Evolutionary conservation across 192 early-diverging fungal genomes (phyloP).

Genomic region (Mortierella claussenii): DNA sequence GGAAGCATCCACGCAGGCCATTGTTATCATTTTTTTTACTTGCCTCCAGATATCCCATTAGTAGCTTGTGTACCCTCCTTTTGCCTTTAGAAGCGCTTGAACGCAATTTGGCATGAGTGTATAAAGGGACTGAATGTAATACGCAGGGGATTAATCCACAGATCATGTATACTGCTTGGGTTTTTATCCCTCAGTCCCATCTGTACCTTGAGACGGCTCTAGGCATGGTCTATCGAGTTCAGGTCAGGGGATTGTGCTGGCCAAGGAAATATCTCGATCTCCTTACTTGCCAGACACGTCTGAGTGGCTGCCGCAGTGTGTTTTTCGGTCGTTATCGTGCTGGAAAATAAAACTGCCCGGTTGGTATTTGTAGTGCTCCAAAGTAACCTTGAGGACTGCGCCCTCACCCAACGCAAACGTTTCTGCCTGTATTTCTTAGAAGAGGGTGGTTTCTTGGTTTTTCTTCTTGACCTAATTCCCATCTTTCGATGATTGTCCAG

Average conservation of each 20-base stretch:
- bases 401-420: slow-evolving; percentile 12
- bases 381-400: slow-evolving; percentile 5
- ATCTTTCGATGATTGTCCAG: slow-evolving; percentile 4
- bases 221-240: not conserved
- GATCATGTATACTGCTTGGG: not conserved
- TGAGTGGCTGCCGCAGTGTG: not conserved
- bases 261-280: not conserved
- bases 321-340: too few species aligned
- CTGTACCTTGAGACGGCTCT: not conserved
- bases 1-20: too few species aligned
- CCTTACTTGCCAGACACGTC: not conserved
- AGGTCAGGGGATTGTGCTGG: not conserved
- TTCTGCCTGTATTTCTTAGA: not conserved
- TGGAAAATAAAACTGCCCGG: slow-evolving; percentile 17
- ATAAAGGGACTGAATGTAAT: not conserved
- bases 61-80: not conserved
- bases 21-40: too few species aligned
- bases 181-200: not conserved
- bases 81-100: not conserved
- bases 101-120: not conserved
- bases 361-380: slow-evolving; percentile 6
- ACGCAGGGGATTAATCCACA: not conserved
- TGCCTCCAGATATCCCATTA: too few species aligned
- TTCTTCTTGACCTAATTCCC: not conserved
- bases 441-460: slow-evolving; percentile 2